These are phyloP conservation scores for Scortechinia acanthostroma DNA, from an alignment of 2,329 filamentous ascomycete genomes.

Conservation along the genomic window DNA sequence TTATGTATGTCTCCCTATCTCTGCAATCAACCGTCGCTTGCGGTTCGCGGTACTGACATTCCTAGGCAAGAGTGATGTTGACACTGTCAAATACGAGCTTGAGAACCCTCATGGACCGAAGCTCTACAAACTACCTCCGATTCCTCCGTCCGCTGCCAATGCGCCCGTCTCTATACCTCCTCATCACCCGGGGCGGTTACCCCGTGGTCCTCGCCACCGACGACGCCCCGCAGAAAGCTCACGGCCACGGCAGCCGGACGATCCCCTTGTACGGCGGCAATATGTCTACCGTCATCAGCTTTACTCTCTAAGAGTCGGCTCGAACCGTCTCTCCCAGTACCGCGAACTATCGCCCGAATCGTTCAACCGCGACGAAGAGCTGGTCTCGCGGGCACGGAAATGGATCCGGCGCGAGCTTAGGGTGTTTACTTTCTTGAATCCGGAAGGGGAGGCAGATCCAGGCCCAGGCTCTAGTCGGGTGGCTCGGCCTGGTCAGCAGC, in stretches of 20 bases:
- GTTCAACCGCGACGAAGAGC: constrained; percentile 36
- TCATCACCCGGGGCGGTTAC: not conserved
- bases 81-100: not conserved
- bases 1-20: constrained; percentile 33
- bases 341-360: constrained; percentile 39
- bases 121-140: not conserved
- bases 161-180: constrained; percentile 5
- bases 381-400: constrained; percentile 47
- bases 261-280: constrained; percentile 37
- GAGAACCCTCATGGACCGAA: not conserved
- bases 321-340: constrained; percentile 49
- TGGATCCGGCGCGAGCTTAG: constrained; percentile 55
- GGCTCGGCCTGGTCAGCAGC: constrained; percentile 7
- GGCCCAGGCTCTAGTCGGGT: constrained; percentile 3
- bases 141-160: not conserved
- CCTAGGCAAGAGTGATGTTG: not conserved
- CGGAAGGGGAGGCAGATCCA: constrained; percentile 10
- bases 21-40: too few relatives aligned
- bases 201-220: not conserved
- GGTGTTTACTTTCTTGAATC: constrained; percentile 44
- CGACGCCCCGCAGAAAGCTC: not conserved
- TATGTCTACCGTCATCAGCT: constrained; percentile 44
- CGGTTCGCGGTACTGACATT: not conserved
- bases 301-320: constrained; percentile 50
- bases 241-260: constrained; percentile 13